Percentiles rank a stretch among this genome's conserved stretches.
Conservation (phyloP, 176 grass and related monocot species). For the Elymus sibiricus region DNA sequence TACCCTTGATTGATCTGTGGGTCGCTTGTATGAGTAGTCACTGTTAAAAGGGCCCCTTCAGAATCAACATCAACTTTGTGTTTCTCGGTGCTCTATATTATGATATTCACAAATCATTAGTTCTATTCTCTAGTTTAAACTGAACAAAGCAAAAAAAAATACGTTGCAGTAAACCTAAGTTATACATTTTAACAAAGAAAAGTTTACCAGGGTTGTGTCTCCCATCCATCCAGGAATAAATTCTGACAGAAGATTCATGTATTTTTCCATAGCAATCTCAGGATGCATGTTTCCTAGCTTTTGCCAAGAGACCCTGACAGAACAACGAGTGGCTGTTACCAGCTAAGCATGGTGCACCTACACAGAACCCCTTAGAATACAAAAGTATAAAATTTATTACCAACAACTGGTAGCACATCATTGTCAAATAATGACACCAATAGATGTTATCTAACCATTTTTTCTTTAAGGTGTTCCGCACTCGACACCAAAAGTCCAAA, state of each 20-base stretch:
- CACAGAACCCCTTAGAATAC: neutral
- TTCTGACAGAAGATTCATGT: conserved; percentile 66
- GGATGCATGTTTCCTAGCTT: conserved; percentile 74
- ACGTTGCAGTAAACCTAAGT: neutral
- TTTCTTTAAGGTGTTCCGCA: conserved; percentile 1
- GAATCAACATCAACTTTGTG: neutral
- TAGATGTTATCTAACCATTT: neutral
- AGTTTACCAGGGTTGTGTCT: conserved; percentile 34
- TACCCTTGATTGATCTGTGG: conserved; percentile 30
- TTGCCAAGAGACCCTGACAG: conserved; percentile 67
- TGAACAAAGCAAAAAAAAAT: conserved; percentile 24
- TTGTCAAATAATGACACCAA: conserved; percentile 17
- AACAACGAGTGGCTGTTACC: conserved; percentile 13
- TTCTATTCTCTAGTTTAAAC: neutral
- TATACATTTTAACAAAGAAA: neutral
- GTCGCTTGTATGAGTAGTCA: conserved; percentile 11
- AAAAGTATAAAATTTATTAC: neutral
- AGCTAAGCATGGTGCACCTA: conserved; percentile 2
- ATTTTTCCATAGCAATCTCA: conserved; percentile 81
- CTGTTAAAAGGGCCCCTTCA: conserved; percentile 7
- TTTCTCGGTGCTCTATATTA: conserved; percentile 38
- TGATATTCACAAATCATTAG: conserved; percentile 21
- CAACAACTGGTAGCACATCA: neutral
- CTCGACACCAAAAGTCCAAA: neutral
- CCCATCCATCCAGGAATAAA: conserved; percentile 60